These are phyloP conservation scores for Piper longum DNA, from an alignment of 164 flowering plant species.

Conservation along the genomic window DNA sequence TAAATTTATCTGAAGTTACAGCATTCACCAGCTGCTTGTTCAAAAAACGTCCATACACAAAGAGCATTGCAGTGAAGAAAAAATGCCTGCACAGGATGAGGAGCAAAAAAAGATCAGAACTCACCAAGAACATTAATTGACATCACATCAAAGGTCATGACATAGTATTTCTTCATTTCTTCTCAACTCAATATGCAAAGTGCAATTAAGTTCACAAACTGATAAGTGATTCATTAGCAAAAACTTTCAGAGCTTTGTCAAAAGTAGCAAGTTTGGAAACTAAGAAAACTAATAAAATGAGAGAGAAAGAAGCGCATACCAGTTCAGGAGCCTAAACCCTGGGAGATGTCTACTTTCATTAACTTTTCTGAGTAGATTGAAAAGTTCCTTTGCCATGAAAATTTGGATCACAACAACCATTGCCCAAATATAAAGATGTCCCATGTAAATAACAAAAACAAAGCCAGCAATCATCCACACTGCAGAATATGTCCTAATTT, in stretches of 20 bases:
- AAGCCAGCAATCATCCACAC: slow-evolving; percentile 95
- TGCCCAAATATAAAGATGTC: slow-evolving; percentile 91
- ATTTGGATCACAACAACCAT: slow-evolving; percentile 92
- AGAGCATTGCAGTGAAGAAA: slow-evolving; percentile 91
- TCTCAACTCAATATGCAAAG: no score
- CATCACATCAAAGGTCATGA: no score
- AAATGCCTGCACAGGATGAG: slow-evolving; percentile 54
- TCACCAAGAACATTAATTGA: no score
- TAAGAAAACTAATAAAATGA: neutral
- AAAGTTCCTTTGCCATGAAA: slow-evolving; percentile 82
- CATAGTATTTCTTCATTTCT: no score
- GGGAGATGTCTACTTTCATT: slow-evolving; percentile 81
- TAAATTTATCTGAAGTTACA: slow-evolving; percentile 59
- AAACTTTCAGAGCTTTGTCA: no score
- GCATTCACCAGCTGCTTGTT: slow-evolving; percentile 86
- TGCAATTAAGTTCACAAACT: no score
- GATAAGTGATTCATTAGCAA: no score
- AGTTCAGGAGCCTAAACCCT: slow-evolving; percentile 83
- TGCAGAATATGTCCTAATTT: slow-evolving; percentile 59
- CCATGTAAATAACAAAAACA: slow-evolving; percentile 68
- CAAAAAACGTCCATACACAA: slow-evolving; percentile 83
- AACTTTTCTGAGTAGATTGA: slow-evolving; percentile 66
- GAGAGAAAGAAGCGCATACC: slow-evolving; percentile 30
- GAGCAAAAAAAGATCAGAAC: neutral
- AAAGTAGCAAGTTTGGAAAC: no score